These are phyloP conservation scores for Phytopythium cucurbitacearum DNA, from an alignment of 352 stramenopile species.

Conservation along the genomic window DNA sequence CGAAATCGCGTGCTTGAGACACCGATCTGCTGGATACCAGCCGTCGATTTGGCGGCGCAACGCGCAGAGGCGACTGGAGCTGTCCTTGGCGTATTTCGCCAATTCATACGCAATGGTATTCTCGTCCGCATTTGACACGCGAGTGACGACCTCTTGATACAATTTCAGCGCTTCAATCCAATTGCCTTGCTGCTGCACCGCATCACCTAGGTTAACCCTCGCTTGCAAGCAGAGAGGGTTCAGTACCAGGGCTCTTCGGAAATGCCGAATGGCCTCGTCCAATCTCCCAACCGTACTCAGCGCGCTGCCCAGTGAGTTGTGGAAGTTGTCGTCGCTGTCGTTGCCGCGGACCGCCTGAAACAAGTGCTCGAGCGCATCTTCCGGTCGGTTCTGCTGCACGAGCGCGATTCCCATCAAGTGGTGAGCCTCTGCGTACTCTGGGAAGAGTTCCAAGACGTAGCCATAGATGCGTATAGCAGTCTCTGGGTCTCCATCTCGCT, in stretches of 20 bases:
- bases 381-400: conserved; percentile 33
- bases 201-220: conserved; percentile 46
- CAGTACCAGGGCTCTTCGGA: conserved; percentile 43
- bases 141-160: conserved; percentile 39
- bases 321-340: conserved; percentile 35
- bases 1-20: conserved; percentile 39
- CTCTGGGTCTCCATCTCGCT: conserved; percentile 23
- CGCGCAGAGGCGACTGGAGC: conserved; percentile 40
- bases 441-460: conserved; percentile 47
- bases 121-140: conserved; percentile 11
- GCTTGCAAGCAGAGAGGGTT: conserved; percentile 36
- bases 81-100: conserved; percentile 29
- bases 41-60: conserved; percentile 45
- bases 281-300: conserved; percentile 30
- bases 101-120: conserved; percentile 16
- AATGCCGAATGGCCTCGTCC: conserved; percentile 48
- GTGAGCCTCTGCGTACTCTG: conserved; percentile 34
- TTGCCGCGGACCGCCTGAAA: conserved; percentile 38
- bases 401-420: conserved; percentile 46
- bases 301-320: conserved; percentile 54
- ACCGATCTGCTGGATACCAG: conserved; percentile 42
- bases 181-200: conserved; percentile 35
- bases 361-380: conserved; percentile 29
- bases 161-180: conserved; percentile 55
- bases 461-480: conserved; percentile 41